Conservation (phyloP, 2,329 filamentous ascomycete species). For the Clarireedia monteithiana region DNA sequence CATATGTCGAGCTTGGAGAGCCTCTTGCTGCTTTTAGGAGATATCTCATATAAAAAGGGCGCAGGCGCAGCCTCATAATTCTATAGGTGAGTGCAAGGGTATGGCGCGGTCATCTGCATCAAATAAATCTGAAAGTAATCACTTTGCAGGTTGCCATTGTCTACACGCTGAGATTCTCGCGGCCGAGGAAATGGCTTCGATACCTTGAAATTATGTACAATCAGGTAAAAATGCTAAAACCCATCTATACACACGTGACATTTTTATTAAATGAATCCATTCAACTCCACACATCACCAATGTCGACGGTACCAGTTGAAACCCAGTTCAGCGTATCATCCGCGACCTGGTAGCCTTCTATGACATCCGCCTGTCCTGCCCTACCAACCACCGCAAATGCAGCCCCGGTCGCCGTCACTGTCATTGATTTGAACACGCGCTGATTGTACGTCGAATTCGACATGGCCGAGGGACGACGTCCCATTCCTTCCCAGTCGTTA, state of each 20-base stretch:
- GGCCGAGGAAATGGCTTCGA: not conserved
- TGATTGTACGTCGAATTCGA: constrained; percentile 10
- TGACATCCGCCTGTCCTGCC: not conserved
- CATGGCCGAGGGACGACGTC: constrained; percentile 10
- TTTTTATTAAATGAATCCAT: not conserved
- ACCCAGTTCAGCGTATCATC: constrained; percentile 1
- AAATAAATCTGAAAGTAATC: not conserved
- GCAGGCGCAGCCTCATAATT: not conserved
- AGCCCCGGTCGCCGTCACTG: constrained; percentile 10
- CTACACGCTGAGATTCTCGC: not conserved
- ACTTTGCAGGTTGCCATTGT: too few species aligned
- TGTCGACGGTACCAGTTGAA: constrained; percentile 2
- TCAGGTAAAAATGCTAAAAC: not conserved
- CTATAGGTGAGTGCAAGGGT: not conserved
- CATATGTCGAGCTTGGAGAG: not conserved
- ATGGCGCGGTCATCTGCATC: not conserved
- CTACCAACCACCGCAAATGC: constrained; percentile 10
- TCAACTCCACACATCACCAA: constrained; percentile 7
- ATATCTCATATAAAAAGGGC: not conserved
- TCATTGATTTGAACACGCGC: constrained; percentile 6
- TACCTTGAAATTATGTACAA: not conserved
- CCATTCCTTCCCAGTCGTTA: not conserved
- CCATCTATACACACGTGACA: not conserved
- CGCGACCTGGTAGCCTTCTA: not conserved
- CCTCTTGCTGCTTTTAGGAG: not conserved